These are phyloP conservation scores for Jatropha podagrica DNA, from an alignment of 441 rosid species.

Conservation along the genomic window DNA sequence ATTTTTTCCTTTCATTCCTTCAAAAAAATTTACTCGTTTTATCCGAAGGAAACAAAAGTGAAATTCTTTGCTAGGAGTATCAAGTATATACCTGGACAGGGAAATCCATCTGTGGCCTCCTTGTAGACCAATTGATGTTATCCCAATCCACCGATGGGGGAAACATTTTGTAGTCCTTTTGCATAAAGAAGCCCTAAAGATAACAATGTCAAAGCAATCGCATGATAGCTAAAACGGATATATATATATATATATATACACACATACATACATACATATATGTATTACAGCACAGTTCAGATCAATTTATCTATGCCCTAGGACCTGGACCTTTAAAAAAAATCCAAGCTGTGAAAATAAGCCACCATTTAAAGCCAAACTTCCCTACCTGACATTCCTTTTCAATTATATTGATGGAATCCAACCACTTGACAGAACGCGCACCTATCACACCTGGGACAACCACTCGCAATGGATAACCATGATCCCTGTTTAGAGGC, in stretches of 20 bases:
- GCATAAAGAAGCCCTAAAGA: slow-evolving; percentile 95
- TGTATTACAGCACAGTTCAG: not conserved
- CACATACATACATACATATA: not conserved
- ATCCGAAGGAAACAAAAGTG: not conserved
- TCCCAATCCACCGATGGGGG: slow-evolving; percentile 96
- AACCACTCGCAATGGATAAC: slow-evolving; percentile 83
- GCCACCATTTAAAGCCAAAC: not conserved
- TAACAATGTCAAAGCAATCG: slow-evolving; percentile 18
- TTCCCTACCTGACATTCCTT: slow-evolving; percentile 79
- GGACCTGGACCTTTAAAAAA: not conserved
- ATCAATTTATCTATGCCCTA: not conserved
- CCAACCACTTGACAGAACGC: slow-evolving; percentile 99
- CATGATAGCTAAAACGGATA: not conserved
- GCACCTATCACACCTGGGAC: slow-evolving; percentile 99
- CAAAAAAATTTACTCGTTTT: not conserved
- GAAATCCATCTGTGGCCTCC: slow-evolving; percentile 97
- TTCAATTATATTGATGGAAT: slow-evolving; percentile 71
- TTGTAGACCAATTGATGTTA: slow-evolving; percentile 81
- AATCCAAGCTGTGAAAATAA: not conserved
- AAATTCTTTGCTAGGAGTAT: slow-evolving; percentile 1
- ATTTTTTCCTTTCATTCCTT: not conserved
- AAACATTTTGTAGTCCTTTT: slow-evolving; percentile 97
- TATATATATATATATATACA: no score
- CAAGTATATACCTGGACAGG: slow-evolving; percentile 80
- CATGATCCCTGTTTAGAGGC: slow-evolving; percentile 96